These are phyloP conservation scores for Blastosporella zonata DNA, from an alignment of 1,284 basidiomycete species.

Conservation along the genomic window DNA sequence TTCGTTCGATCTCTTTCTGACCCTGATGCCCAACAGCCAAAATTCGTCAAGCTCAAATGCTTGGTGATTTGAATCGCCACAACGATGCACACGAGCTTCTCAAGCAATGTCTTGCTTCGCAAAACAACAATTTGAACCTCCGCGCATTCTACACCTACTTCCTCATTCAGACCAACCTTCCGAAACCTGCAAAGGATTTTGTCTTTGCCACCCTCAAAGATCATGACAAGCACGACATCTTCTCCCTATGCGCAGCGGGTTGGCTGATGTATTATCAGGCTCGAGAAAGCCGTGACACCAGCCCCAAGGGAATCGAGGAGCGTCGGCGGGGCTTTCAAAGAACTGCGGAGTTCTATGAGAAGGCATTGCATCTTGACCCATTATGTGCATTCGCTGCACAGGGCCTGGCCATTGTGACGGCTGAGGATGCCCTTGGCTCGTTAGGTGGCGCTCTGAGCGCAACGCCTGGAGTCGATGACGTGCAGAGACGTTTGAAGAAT, in stretches of 20 bases:
- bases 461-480: slow-evolving; percentile 56
- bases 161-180: slow-evolving; percentile 71
- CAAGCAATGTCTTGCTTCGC: slow-evolving; percentile 80
- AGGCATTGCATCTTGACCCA: slow-evolving; percentile 79
- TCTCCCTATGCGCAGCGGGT: slow-evolving; percentile 85
- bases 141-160: slow-evolving; percentile 88
- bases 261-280: slow-evolving; percentile 84
- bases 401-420: slow-evolving; percentile 87
- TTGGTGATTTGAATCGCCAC: slow-evolving; percentile 61
- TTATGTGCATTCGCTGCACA: slow-evolving; percentile 89
- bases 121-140: slow-evolving; percentile 71
- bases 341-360: slow-evolving; percentile 87
- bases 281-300: slow-evolving; percentile 68
- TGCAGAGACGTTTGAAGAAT: slow-evolving; percentile 61
- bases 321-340: slow-evolving; percentile 76
- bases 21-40: slow-evolving; percentile 59
- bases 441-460: slow-evolving; percentile 49
- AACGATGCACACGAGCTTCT: slow-evolving; percentile 83
- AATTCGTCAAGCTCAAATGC: slow-evolving; percentile 82
- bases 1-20: slow-evolving; percentile 9
- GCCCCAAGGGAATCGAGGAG: slow-evolving; percentile 62
- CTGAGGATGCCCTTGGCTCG: slow-evolving; percentile 80
- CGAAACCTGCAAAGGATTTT: slow-evolving; percentile 80
- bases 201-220: slow-evolving; percentile 83
- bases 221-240: slow-evolving; percentile 83